Percentiles rank a stretch among this genome's conserved stretches.
phyloP scores from a whole-genome alignment of 257 asterid species.

The Paraleonurus japonicus region DNA sequence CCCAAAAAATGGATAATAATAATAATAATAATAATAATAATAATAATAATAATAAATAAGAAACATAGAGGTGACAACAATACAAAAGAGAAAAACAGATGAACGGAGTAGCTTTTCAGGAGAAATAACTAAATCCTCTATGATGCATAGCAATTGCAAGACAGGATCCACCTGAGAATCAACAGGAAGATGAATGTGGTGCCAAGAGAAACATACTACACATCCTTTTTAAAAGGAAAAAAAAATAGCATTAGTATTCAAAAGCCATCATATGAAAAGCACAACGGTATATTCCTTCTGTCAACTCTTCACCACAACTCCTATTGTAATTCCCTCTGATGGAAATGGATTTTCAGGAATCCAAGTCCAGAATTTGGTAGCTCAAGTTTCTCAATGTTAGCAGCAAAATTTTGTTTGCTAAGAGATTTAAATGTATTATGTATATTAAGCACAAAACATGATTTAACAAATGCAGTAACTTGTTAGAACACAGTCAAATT shows the following conservation, averaged over 20 bases:
- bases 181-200: neutral
- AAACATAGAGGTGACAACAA: neutral
- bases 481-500: neutral
- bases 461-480: neutral
- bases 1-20: neutral
- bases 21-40: conserved; percentile 9
- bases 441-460: neutral
- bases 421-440: neutral
- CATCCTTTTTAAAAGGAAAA: neutral
- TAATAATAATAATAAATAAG: conserved; percentile 1
- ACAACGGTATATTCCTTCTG: neutral
- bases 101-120: neutral
- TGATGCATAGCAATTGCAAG: neutral
- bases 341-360: neutral
- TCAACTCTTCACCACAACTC: neutral
- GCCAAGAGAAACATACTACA: neutral
- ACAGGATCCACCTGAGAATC: neutral
- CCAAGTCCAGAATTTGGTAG: neutral
- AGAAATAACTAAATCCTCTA: neutral
- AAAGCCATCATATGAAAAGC: neutral
- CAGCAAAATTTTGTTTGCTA: neutral
- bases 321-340: neutral
- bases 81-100: neutral
- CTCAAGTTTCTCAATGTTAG: neutral
- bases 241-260: neutral